Evolutionary conservation across 2,329 filamentous ascomycete species (phyloP).

Genomic region (Colletotrichum karsti): DNA sequence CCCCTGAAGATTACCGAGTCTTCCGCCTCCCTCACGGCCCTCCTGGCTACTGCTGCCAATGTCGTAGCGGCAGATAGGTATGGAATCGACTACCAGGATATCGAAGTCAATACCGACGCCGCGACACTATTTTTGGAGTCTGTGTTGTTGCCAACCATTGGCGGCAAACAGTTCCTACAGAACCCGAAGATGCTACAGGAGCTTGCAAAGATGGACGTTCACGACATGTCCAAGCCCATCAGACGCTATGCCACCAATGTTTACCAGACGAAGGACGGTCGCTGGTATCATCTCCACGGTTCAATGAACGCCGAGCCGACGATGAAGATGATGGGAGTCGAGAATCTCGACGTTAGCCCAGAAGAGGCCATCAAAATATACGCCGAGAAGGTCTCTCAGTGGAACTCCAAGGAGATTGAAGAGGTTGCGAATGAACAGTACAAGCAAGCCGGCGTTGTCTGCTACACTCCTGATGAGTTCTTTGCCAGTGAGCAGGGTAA

Average conservation of each 20-base stretch:
- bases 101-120: background rate
- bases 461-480: constrained; percentile 35
- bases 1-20: constrained; percentile 53
- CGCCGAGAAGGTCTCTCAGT: constrained; percentile 14
- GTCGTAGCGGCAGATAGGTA: background rate
- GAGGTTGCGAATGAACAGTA: constrained; percentile 30
- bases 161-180: background rate
- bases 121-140: background rate
- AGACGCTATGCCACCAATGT: constrained; percentile 31
- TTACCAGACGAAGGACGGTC: constrained; percentile 34
- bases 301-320: constrained; percentile 27
- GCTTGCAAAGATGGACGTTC: background rate
- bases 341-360: constrained; percentile 21
- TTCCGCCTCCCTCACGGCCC: constrained; percentile 46
- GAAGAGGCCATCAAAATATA: background rate
- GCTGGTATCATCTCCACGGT: constrained; percentile 33
- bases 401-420: constrained; percentile 32
- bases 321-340: constrained; percentile 42
- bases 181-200: background rate
- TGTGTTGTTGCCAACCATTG: background rate
- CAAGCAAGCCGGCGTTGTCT: constrained; percentile 37
- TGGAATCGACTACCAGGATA: background rate
- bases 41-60: background rate
- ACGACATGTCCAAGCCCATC: background rate
- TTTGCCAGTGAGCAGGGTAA: constrained; percentile 35